phyloP scores from a whole-genome alignment of 106 monocot species.

The Apostasia shenzhenica region DNA sequence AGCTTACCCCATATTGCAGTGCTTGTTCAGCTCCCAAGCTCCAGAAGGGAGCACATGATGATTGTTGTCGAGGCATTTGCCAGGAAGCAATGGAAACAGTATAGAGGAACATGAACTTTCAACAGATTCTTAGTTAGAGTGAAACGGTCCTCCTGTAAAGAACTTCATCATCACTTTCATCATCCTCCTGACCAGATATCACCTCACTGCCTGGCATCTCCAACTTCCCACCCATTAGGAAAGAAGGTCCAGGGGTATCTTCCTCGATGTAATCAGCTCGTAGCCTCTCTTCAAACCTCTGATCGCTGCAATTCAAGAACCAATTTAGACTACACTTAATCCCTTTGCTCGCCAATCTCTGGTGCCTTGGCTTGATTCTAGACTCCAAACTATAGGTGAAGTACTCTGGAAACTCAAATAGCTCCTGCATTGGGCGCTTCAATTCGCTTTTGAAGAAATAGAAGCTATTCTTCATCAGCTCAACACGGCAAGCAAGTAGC shows the following conservation, averaged over 20 bases:
- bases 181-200: conserved; percentile 40
- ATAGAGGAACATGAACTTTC: conserved; percentile 1
- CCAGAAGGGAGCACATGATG: too few species aligned
- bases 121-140: conserved; percentile 14
- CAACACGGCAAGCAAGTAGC: conserved; percentile 44
- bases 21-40: too few species aligned
- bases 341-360: conserved; percentile 47
- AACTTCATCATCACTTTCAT: conserved; percentile 51
- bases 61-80: background rate
- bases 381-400: conserved; percentile 92
- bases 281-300: conserved; percentile 80
- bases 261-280: conserved; percentile 67
- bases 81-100: background rate
- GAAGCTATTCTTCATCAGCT: conserved; percentile 72
- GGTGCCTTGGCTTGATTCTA: conserved; percentile 78
- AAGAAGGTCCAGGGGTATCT: conserved; percentile 45
- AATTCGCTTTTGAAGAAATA: conserved; percentile 79
- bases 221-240: conserved; percentile 50
- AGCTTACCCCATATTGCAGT: too few species aligned
- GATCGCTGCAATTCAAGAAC: conserved; percentile 84
- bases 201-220: conserved; percentile 38
- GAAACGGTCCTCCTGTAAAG: conserved; percentile 50
- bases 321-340: conserved; percentile 71
- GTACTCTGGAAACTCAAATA: conserved; percentile 82
- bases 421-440: conserved; percentile 61